Base-by-base conservation (phyloP, 208 protist genomes). In the Crithidia sp. region DNA sequence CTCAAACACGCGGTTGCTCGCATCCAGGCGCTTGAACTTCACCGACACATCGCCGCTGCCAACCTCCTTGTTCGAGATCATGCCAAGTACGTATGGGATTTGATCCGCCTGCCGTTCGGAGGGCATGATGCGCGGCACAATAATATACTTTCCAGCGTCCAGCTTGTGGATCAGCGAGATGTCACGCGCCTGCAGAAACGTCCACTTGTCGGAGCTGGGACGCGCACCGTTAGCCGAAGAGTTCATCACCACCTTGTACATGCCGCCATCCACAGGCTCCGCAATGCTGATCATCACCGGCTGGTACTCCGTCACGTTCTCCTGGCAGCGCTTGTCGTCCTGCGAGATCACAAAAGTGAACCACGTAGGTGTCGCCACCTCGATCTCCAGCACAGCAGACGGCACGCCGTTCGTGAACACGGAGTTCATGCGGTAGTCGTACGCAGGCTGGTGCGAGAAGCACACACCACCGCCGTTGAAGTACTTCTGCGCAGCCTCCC, bases 381-480 rank as follows among this genome's bases (percentile, higher is more conserved):
- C 81, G 44, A 96, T 77, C 60, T 92, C 81, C 56, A 96, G 78
- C 37, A 95, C 88, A 37, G 71, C 76, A 13, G 88, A 90, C 44
- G 92, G 89, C 28, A 85, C 67, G 45, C 77, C 50, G 0, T 89
- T 77, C 47, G 85, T 83, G 82, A 96, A 96, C 49, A 74, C 77
- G 45, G 86, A 86, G 61, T 87, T 80, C 49, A 95, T 71, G 78
- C 92, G 88, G 76, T 94, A 94, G 82, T 94, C 90, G 68, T 90
- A 93, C 55, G 76, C 64, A 8, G 81, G 72, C 44, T 58, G 58
- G 62, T 90, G 85, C 39, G 75, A 77, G 75, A 95, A 93, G 78
- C 81, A 96, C 47, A 96, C 85, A 36, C 86, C 87, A 19, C 88
- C 92, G 53, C 88, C 87, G 79, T 95, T 93, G 78, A 95, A 97